A percentile compares a stretch with the other conserved stretches of the same genome.
Conservation (phyloP, 1,284 basidiomycete genomes). For the Cerioporus squamosus region DNA sequence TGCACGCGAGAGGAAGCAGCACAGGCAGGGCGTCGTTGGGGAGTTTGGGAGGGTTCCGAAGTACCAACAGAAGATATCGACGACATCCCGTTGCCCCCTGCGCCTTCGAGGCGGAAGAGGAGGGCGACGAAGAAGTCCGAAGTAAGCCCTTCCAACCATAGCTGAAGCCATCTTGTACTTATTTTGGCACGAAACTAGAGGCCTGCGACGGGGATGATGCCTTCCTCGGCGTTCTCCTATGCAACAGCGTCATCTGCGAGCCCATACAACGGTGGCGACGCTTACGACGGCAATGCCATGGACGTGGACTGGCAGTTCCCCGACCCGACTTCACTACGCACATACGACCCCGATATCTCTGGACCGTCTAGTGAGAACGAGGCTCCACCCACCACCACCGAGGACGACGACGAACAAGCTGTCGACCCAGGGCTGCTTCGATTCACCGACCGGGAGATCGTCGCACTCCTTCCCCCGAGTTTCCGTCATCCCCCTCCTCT, state of each 20-base stretch:
- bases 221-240: no score
- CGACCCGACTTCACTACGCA: constrained; percentile 24
- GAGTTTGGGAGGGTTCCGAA: constrained; percentile 30
- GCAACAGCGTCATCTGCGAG: neutral
- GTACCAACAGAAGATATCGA: neutral
- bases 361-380: constrained; percentile 46
- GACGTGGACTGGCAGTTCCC: constrained; percentile 12
- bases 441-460: constrained; percentile 25
- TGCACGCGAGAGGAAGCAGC: constrained; percentile 34
- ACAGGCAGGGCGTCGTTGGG: constrained; percentile 31
- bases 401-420: constrained; percentile 27
- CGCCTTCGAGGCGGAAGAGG: no score
- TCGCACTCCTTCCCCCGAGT: constrained; percentile 23
- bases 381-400: constrained; percentile 36
- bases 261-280: neutral
- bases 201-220: no score
- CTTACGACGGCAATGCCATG: constrained; percentile 8
- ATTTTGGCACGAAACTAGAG: no score
- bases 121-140: no score
- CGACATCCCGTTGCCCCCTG: no score
- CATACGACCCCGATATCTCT: constrained; percentile 55
- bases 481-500: constrained; percentile 26
- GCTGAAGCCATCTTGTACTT: no score
- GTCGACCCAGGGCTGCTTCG: constrained; percentile 16
- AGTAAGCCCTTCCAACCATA: no score